phyloP scores from a whole-genome alignment of 441 rosid genomes.

The Aquilaria agallochum region DNA sequence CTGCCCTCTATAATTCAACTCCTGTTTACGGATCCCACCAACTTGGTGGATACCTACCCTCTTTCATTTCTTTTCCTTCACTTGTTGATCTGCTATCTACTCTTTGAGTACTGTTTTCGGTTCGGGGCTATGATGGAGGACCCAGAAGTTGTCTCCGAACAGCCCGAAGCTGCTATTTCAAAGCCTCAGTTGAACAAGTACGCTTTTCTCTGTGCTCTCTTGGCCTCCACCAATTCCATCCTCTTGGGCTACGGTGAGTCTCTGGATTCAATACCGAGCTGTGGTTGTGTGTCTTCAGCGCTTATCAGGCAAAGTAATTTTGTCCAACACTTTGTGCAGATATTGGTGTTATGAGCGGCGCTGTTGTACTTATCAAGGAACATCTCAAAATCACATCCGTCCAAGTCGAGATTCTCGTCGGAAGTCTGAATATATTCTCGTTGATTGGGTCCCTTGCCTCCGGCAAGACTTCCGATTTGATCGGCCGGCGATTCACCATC shows the following conservation, averaged over 20 bases:
- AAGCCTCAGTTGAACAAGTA: constrained; percentile 28
- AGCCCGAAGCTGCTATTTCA: background rate
- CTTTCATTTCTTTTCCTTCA: too few relatives aligned
- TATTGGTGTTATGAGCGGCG: constrained; percentile 67
- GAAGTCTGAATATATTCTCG: constrained; percentile 43
- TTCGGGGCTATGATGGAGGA: too few relatives aligned
- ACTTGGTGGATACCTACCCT: too few relatives aligned
- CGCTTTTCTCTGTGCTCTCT: constrained; percentile 35
- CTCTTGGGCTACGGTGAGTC: constrained; percentile 56
- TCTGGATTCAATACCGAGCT: background rate
- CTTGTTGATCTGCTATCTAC: too few relatives aligned
- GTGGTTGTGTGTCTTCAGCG: background rate
- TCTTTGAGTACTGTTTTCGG: too few relatives aligned
- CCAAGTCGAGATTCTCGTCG: constrained; percentile 44
- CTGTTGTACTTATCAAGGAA: constrained; percentile 35
- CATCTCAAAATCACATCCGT: constrained; percentile 31
- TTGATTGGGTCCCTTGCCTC: constrained; percentile 49
- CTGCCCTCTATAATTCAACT: too few relatives aligned
- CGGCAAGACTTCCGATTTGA: constrained; percentile 51
- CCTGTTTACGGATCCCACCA: too few relatives aligned
- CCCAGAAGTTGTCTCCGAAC: too few relatives aligned
- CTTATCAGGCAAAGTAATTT: background rate
- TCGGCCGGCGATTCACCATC: constrained; percentile 56
- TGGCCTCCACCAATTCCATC: constrained; percentile 54
- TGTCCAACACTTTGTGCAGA: constrained; percentile 19